Conservation (phyloP, 805 yeast species). For the Clavispora phyllophila region DNA sequence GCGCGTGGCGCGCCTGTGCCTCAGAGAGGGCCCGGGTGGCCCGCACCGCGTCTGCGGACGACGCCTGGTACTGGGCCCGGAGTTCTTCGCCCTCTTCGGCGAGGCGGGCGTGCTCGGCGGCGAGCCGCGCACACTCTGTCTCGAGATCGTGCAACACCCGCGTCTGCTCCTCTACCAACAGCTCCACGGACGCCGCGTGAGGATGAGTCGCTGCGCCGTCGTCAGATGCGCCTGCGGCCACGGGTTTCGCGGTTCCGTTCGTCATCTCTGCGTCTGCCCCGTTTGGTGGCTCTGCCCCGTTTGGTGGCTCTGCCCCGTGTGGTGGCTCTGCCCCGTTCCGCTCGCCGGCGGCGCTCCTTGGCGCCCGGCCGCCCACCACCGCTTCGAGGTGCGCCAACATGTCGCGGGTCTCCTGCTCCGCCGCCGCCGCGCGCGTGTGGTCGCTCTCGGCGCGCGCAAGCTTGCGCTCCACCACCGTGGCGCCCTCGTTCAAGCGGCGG, state of each 20-base stretch:
- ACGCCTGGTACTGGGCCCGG: conserved; percentile 29
- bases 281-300: too few species aligned
- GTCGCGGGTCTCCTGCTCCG: conserved; percentile 3
- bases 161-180: conserved; percentile 16
- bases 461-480: conserved; percentile 27
- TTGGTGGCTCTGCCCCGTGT: too few species aligned
- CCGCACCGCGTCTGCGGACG: conserved; percentile 30
- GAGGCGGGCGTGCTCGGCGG: conserved; percentile 21
- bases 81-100: conserved; percentile 24
- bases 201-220: conserved; percentile 14
- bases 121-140: conserved; percentile 22
- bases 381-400: conserved; percentile 8
- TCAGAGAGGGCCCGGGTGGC: conserved; percentile 18
- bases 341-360: too few species aligned
- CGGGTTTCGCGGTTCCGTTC: too few species aligned
- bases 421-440: conserved; percentile 16
- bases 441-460: conserved; percentile 27
- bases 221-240: conserved; percentile 4
- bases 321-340: too few species aligned
- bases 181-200: too few species aligned
- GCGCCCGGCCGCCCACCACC: conserved; percentile 6
- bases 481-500: conserved; percentile 32
- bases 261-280: too few species aligned
- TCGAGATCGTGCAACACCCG: conserved; percentile 18
- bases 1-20: conserved; percentile 16